Evolutionary conservation across 495 filamentous ascomycete genomes (phyloP).

Genomic region (Choiromyces venosus): DNA sequence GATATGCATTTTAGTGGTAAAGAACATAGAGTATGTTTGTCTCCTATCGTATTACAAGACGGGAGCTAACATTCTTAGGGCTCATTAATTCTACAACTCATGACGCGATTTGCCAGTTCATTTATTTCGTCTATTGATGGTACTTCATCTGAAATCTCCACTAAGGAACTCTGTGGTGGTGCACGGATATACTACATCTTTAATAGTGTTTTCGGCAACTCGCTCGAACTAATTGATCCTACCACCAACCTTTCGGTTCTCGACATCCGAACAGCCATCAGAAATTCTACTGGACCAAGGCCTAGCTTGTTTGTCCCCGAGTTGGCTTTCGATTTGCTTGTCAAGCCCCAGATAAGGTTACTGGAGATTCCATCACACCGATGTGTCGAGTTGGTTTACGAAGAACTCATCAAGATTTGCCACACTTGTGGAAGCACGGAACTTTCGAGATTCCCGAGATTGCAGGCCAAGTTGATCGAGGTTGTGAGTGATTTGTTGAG

Average conservation of each 20-base stretch:
- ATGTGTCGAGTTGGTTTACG: constrained; percentile 96
- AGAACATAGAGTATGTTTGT: constrained; percentile 62
- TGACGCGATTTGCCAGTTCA: constrained; percentile 95
- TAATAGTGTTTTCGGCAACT: constrained; percentile 98
- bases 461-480: constrained; percentile 96
- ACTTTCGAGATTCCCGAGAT: constrained; percentile 79
- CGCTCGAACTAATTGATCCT: constrained; percentile 90
- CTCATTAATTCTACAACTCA: constrained; percentile 88
- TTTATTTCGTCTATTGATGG: constrained; percentile 99
- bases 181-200: constrained; percentile 99
- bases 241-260: constrained; percentile 88
- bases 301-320: constrained; percentile 96
- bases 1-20: constrained; percentile 98
- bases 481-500: constrained; percentile 94
- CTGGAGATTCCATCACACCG: constrained; percentile 92
- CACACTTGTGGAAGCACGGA: constrained; percentile 97
- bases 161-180: constrained; percentile 94
- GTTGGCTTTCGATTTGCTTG: constrained; percentile 92
- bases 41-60: not conserved
- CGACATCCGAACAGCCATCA: constrained; percentile 97
- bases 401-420: constrained; percentile 98
- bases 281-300: constrained; percentile 94
- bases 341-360: constrained; percentile 97
- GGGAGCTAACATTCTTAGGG: constrained; percentile 47
- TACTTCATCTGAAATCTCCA: constrained; percentile 96